phyloP scores from a whole-genome alignment of 352 stramenopile species.

The Discostella stelligera region DNA sequence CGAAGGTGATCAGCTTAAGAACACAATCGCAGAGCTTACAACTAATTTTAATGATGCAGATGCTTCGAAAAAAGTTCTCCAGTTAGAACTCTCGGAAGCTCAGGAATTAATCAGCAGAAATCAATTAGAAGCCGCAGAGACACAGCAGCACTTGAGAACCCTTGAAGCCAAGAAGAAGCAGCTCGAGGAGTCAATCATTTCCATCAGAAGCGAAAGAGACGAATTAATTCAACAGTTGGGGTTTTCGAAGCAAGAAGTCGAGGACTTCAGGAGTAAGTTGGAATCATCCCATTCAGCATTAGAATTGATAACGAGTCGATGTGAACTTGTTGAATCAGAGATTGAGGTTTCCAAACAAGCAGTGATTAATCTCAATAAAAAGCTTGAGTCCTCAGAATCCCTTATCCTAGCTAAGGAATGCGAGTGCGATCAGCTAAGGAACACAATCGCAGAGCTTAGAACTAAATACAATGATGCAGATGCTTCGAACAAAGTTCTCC shows the following conservation, averaged over 20 bases:
- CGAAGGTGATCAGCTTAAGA: conserved; percentile 4
- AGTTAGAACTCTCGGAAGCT: neutral
- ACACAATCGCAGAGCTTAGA: conserved; percentile 5
- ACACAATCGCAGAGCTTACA: conserved; percentile 5
- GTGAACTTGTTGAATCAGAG: conserved; percentile 6
- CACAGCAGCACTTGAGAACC: neutral
- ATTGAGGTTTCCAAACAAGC: conserved; percentile 5
- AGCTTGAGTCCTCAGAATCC: conserved; percentile 6
- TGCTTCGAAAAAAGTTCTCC: no score
- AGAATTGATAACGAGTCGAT: conserved; percentile 12
- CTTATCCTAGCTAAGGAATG: neutral
- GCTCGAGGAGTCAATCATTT: neutral
- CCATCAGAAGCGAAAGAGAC: conserved; percentile 5
- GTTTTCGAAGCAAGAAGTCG: conserved; percentile 14
- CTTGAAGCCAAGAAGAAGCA: conserved; percentile 15
- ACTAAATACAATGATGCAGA: neutral
- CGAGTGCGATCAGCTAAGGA: conserved; percentile 6
- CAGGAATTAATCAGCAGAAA: conserved; percentile 1
- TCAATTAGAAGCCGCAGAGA: neutral
- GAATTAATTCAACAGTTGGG: conserved; percentile 6
- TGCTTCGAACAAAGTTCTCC: no score
- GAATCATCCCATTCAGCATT: conserved; percentile 4
- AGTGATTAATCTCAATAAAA: conserved; percentile 8
- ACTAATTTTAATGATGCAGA: neutral
- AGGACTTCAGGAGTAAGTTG: conserved; percentile 18